These are phyloP conservation scores for Alliaria petiolata DNA, from an alignment of 345 rosid species.

Conservation along the genomic window DNA sequence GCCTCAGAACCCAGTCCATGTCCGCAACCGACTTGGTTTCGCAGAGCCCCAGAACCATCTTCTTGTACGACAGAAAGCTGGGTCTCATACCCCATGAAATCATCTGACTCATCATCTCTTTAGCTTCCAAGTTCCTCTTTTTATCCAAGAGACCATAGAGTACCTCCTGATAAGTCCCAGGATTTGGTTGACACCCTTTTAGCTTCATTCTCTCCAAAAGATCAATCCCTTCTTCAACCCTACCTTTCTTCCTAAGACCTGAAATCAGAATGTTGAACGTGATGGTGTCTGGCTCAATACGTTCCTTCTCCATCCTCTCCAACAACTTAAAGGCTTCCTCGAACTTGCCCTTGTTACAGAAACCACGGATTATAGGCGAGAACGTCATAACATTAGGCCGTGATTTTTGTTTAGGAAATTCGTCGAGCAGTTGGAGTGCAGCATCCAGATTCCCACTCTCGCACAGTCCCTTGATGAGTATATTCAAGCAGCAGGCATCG, in stretches of 20 bases:
- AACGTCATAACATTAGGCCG: constrained; percentile 70
- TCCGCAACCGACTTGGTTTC: constrained; percentile 42
- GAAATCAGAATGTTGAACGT: constrained; percentile 82
- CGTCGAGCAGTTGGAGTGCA: constrained; percentile 81
- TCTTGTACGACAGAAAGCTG: constrained; percentile 64
- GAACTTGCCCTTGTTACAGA: constrained; percentile 56
- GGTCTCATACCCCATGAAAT: constrained; percentile 49
- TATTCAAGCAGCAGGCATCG: constrained; percentile 81
- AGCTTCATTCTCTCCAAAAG: constrained; percentile 57
- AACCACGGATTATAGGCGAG: constrained; percentile 66
- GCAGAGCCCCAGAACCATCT: constrained; percentile 60
- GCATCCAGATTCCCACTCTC: constrained; percentile 60
- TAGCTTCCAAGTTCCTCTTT: constrained; percentile 52
- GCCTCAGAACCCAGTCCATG: constrained; percentile 62
- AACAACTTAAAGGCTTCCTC: constrained; percentile 59
- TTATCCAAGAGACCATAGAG: constrained; percentile 72
- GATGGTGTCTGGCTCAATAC: constrained; percentile 62
- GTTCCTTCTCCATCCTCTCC: constrained; percentile 69
- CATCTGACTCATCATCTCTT: constrained; percentile 55
- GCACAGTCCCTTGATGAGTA: constrained; percentile 71
- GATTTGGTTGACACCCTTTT: constrained; percentile 68
- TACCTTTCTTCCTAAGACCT: constrained; percentile 74
- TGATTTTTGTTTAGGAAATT: constrained; percentile 80
- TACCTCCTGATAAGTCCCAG: constrained; percentile 74
- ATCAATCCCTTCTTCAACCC: constrained; percentile 60